Evolutionary conservation across 2,329 filamentous ascomycete species (phyloP).

Genomic region (Sporothrix sp.): DNA sequence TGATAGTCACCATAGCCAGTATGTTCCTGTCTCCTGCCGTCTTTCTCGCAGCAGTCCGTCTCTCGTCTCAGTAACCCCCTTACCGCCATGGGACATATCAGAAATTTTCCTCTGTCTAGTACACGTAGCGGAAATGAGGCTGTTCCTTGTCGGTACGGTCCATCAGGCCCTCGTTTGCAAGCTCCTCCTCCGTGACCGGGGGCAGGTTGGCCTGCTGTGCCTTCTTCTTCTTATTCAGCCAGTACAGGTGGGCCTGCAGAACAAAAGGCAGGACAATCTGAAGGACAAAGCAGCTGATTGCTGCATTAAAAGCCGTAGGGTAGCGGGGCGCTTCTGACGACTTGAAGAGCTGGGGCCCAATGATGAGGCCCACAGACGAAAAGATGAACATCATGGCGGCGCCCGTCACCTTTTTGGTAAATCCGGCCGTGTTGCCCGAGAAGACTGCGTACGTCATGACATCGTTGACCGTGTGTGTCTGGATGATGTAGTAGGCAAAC

Average conservation of each 20-base stretch:
- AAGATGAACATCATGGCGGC: conserved; percentile 54
- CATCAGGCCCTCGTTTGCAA: conserved; percentile 10
- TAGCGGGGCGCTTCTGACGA: conserved; percentile 9
- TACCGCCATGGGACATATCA: too few relatives aligned
- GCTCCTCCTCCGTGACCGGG: conserved; percentile 1
- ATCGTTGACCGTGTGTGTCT: conserved; percentile 43
- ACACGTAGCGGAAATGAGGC: conserved; percentile 13
- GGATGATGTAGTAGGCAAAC: conserved; percentile 41
- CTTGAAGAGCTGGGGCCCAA: conserved; percentile 10
- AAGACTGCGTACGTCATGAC: conserved; percentile 52
- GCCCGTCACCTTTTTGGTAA: conserved; percentile 59
- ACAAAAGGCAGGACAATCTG: conserved; percentile 38
- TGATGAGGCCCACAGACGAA: conserved; percentile 48
- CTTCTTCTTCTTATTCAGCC: conserved; percentile 44
- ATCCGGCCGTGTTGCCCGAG: conserved; percentile 54
- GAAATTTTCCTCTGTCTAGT: too few relatives aligned
- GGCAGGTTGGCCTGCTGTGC: not conserved
- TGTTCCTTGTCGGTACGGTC: conserved; percentile 20
- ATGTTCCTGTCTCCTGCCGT: too few relatives aligned
- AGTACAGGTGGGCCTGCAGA: conserved; percentile 39
- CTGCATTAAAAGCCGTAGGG: conserved; percentile 20
- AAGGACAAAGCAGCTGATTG: conserved; percentile 49
- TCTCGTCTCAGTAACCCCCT: too few relatives aligned
- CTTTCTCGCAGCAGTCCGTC: too few relatives aligned
- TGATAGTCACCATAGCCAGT: too few relatives aligned